These are phyloP conservation scores for Leptodermis oblonga DNA, from an alignment of 257 asterid species.

Conservation along the genomic window DNA sequence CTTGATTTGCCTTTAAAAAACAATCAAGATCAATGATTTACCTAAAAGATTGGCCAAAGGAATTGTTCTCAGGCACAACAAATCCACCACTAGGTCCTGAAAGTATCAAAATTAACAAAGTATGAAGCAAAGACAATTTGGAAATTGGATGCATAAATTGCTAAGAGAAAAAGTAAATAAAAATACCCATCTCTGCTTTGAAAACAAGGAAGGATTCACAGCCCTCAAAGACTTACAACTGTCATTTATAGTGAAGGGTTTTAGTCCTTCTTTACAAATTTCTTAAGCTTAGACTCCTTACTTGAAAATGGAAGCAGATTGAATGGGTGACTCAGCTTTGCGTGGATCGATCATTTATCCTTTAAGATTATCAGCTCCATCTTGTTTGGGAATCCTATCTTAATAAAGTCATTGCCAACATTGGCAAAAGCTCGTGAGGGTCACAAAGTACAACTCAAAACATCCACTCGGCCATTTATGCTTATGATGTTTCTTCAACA, in stretches of 20 bases:
- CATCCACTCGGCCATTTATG: too few species aligned
- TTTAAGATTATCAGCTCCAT: neutral
- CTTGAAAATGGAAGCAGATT: neutral
- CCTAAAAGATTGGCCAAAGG: slow-evolving; percentile 43
- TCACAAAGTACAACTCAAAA: too few species aligned
- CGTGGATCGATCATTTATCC: neutral
- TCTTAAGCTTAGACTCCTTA: neutral
- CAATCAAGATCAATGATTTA: neutral
- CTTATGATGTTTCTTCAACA: neutral
- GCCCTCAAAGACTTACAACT: too few species aligned
- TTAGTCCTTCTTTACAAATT: neutral
- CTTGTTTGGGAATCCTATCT: neutral
- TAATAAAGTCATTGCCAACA: neutral
- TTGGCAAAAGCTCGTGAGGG: too few species aligned
- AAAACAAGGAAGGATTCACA: too few species aligned
- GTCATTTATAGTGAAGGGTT: slow-evolving; percentile 8
- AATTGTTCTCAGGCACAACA: slow-evolving; percentile 28
- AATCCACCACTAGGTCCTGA: slow-evolving; percentile 15
- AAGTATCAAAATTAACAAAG: too few species aligned
- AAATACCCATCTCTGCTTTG: too few species aligned
- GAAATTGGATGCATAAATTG: too few species aligned
- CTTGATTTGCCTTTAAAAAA: neutral
- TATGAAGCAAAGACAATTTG: too few species aligned
- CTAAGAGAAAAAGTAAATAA: too few species aligned
- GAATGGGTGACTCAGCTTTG: slow-evolving; percentile 8